Conservation (phyloP, 345 rosid species). For the Eucalyptus guilfoylei region DNA sequence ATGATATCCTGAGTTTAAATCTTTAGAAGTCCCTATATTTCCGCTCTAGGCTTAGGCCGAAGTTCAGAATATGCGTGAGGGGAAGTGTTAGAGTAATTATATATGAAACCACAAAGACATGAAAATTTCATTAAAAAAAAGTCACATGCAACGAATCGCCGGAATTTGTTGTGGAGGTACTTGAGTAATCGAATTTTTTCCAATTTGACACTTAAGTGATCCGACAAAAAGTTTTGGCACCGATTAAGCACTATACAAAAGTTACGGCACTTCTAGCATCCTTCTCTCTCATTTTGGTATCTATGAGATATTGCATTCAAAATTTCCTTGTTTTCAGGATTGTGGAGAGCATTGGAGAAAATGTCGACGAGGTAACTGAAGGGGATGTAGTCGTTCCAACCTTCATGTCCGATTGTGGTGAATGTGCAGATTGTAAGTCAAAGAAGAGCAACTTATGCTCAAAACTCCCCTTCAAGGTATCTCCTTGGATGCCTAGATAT, state of each 20-base stretch:
- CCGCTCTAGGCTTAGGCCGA: neutral
- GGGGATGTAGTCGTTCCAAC: slow-evolving; percentile 71
- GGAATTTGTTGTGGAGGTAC: neutral
- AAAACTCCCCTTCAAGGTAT: slow-evolving; percentile 44
- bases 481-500: slow-evolving; percentile 80
- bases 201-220: neutral
- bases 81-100: neutral
- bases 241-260: neutral
- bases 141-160: neutral
- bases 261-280: neutral
- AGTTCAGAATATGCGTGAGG: neutral
- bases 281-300: neutral
- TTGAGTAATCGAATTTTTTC: neutral
- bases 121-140: neutral
- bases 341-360: slow-evolving; percentile 83
- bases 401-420: slow-evolving; percentile 66
- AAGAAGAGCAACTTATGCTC: slow-evolving; percentile 70
- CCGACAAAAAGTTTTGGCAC: neutral
- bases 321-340: slow-evolving; percentile 15
- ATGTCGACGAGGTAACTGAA: slow-evolving; percentile 36
- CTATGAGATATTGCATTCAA: neutral
- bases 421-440: slow-evolving; percentile 62
- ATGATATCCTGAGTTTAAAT: neutral
- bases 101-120: neutral
- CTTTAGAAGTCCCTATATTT: neutral